Evolutionary conservation across 2,329 filamentous ascomycete genomes (phyloP), one percentile per base, ranked within the genome.

Genomic region (Aureobasidium subglaciale): DNA sequence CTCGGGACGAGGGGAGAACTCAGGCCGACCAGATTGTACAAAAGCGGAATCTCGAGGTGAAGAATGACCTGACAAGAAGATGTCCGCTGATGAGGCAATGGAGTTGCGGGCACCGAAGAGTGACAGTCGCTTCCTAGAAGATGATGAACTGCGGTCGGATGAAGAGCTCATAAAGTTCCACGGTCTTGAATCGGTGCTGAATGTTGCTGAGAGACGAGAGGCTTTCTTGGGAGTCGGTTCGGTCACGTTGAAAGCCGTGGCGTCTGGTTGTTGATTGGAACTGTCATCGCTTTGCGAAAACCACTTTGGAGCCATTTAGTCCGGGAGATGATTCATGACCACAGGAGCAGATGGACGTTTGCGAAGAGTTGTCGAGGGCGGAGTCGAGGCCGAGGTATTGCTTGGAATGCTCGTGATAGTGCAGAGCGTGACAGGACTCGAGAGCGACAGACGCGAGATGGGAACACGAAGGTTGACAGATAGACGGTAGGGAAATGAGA

Each of bases 221-320:
- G 37, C 10, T 15, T 42, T 53, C 27, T 53, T 53, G 16, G 29
- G 27, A 13, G 25, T 27, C 18, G 37, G 27, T 7, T 53, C 49
- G 25, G 38, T 34, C 15, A 38, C 18, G 18, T 22, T 52, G 4
- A 25, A 53, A 42, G 37, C 16, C 49, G 42, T 35, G 16, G 37
- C 13, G 18, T 53, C 18, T 32, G 49, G 15, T 11, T 42, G 18
- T 42, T 27, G 38, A n/a, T 32, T 13, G 29, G 24, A 34, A 24
- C 5, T 42, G 27, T 53, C 35, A 42, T 53, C 49, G 20, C 49
- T 53, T 34, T 53, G 49, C 49, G 49, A 53, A 34, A 42, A 53
- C 49, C 49, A 53, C 35, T 53, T 53, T 52, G 34, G 35, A 52
- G 48, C 24, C 48, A 52, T 52, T 35, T 52, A 52, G 48, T 52